phyloP scores from a whole-genome alignment of 768 basidiomycete species.

The Candolleomyces efflorescens region DNA sequence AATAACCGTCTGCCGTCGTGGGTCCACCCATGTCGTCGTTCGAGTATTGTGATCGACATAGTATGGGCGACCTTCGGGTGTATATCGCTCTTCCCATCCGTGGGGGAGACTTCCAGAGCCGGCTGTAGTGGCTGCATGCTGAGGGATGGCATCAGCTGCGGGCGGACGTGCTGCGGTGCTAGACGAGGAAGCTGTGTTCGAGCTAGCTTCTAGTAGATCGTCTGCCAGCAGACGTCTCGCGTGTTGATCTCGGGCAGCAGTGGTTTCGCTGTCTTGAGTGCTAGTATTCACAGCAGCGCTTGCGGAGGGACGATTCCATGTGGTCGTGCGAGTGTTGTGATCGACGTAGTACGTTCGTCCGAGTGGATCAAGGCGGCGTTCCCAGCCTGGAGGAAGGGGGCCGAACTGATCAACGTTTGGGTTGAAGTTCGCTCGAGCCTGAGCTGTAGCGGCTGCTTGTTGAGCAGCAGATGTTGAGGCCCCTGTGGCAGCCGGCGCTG shows the following conservation, averaged over 20 bases:
- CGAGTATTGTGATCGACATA: constrained; percentile 99
- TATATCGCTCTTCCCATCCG: constrained; percentile 99
- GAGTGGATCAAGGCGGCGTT: constrained; percentile 93
- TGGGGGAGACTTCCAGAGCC: constrained; percentile 88
- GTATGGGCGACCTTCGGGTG: constrained; percentile 96
- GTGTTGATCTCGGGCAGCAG: constrained; percentile 84
- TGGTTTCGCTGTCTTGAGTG: constrained; percentile 72
- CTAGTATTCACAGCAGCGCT: constrained; percentile 70
- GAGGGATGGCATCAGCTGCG: constrained; percentile 28
- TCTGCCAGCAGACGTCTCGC: constrained; percentile 80
- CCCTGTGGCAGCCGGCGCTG: constrained; percentile 17
- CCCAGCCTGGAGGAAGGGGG: constrained; percentile 89
- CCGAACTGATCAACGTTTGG: constrained; percentile 94
- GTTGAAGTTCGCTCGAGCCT: constrained; percentile 71
- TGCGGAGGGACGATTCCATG: constrained; percentile 90
- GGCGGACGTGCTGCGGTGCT: constrained; percentile 28
- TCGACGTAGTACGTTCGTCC: constrained; percentile 98
- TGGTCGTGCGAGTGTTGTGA: constrained; percentile 95
- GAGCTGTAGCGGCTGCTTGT: constrained; percentile 9
- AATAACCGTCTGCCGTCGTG: constrained; percentile 92
- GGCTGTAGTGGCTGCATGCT: constrained; percentile 52
- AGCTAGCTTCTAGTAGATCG: constrained; percentile 72
- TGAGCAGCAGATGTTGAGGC: background rate
- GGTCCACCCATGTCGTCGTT: constrained; percentile 99
- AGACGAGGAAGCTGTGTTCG: constrained; percentile 33